Percentiles rank a stretch among this genome's conserved stretches.
Evolutionary conservation across 177 flowering plant genomes (phyloP).

Genomic region (Telopea speciosissima): DNA sequence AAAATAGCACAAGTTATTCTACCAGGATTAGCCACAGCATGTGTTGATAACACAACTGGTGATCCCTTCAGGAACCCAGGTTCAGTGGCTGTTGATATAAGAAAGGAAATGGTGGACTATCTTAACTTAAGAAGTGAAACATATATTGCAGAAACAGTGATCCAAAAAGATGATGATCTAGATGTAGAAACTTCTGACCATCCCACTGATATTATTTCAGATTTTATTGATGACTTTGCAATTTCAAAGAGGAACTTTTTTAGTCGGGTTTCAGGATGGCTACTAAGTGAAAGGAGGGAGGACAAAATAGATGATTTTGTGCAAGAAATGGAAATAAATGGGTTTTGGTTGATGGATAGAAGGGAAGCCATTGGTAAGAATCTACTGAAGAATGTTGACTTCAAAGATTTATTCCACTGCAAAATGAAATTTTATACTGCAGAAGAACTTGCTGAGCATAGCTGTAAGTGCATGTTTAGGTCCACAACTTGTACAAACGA

Average conservation of each 20-base stretch:
- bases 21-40: slow-evolving; percentile 75
- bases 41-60: slow-evolving; percentile 79
- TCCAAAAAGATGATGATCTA: slow-evolving; percentile 41
- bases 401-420: slow-evolving; percentile 49
- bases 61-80: slow-evolving; percentile 59
- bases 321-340: slow-evolving; percentile 73
- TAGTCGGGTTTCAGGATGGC: slow-evolving; percentile 76
- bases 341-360: slow-evolving; percentile 66
- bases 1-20: slow-evolving; percentile 63
- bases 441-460: slow-evolving; percentile 52
- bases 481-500: slow-evolving; percentile 48
- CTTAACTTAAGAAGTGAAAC: slow-evolving; percentile 58
- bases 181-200: slow-evolving; percentile 40
- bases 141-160: slow-evolving; percentile 58
- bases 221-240: slow-evolving; percentile 68
- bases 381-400: slow-evolving; percentile 64
- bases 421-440: slow-evolving; percentile 38
- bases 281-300: slow-evolving; percentile 82
- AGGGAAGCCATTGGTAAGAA: slow-evolving; percentile 54
- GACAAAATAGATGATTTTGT: slow-evolving; percentile 83
- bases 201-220: slow-evolving; percentile 62
- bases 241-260: slow-evolving; percentile 55
- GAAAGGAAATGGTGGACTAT: slow-evolving; percentile 79
- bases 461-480: slow-evolving; percentile 42
- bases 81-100: slow-evolving; percentile 61